Evolutionary conservation across 2,329 filamentous ascomycete genomes (phyloP), one percentile per base, ranked within the genome.

Genomic region (Xylariales sp.): DNA sequence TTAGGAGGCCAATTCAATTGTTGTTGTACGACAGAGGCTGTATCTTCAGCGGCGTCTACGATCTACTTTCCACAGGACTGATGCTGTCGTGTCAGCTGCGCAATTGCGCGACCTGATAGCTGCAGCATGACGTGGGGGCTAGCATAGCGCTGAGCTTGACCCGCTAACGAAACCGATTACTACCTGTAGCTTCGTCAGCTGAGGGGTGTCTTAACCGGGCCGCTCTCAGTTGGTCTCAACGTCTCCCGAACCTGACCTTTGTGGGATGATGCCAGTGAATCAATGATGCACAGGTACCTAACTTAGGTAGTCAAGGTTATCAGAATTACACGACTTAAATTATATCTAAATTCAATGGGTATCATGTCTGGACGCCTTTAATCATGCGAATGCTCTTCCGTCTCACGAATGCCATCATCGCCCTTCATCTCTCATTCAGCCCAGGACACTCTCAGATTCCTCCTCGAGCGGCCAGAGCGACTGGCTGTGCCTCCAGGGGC

Each of bases 361-460:
- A 38, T 38, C 21, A 21, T 38, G 20, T 38, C 24, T 24, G n/a
- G n/a, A 38, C 25, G 21, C 15, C 35, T 24, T 5, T 19, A 20
- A 36, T 21, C 18, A 36, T 16, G 18, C 19, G 15, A 11, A 36
- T 36, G 19, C 16, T 21, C 24, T 36, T 21, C 16, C 21, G 11
- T 21, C 24, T 20, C 16, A 20, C 33, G n/a, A n/a, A 21, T 12
- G n/a, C 18, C 14, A 12, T 25, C 5, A 21, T 18, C 20, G n/a
- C 18, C 24, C n/a, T 38, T 16, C 21, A 10, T 27, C 25, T 27
- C 32, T 20, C 18, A 33, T 12, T 40, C 19, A 16, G 38, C 58
- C 58, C 58, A 61, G 8, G 57, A 61, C 2, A 61, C 58, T 40
- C 57, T 44, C 3, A 60, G 46, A 37, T 59, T 56, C 49, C 49